A percentile compares a stretch with the other conserved stretches of the same genome.
Evolutionary conservation across 2,329 filamentous ascomycete species (phyloP).

Genomic region (Trichoderma hamatum): DNA sequence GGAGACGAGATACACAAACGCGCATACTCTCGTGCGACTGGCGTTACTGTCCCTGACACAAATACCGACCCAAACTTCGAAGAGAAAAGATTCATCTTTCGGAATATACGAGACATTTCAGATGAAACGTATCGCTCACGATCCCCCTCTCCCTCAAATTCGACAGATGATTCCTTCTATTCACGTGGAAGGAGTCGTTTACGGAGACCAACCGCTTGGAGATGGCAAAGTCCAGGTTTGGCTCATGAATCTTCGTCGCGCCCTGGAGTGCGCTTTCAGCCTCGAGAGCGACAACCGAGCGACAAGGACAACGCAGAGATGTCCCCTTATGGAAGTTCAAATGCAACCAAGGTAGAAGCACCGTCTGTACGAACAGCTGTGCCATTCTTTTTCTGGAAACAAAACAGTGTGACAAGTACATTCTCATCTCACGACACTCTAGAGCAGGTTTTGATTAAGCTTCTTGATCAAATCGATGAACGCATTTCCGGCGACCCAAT

Average conservation of each 20-base stretch:
- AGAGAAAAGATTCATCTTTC: not conserved
- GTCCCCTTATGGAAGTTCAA: not conserved
- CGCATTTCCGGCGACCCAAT: not conserved
- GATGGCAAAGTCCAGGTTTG: not conserved
- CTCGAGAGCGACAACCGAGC: not conserved
- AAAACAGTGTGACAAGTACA: not conserved
- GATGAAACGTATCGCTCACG: not conserved
- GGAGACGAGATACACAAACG: too few species aligned
- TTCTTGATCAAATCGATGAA: slow-evolving; percentile 5
- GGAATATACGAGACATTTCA: not conserved
- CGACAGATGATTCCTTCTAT: not conserved
- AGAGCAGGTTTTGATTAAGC: not conserved
- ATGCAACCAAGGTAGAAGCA: not conserved
- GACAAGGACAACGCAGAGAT: not conserved
- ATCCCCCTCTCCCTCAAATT: not conserved
- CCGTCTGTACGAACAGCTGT: not conserved
- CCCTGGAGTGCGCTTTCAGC: not conserved
- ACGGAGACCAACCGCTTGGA: not conserved
- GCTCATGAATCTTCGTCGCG: not conserved
- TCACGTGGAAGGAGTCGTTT: not conserved
- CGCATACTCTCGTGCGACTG: not conserved
- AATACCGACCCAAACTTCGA: not conserved
- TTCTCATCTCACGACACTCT: not conserved
- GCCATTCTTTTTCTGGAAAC: slow-evolving; percentile 8
- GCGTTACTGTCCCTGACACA: not conserved